phyloP scores from a whole-genome alignment of 768 basidiomycete genomes.

The Suillus decipiens region DNA sequence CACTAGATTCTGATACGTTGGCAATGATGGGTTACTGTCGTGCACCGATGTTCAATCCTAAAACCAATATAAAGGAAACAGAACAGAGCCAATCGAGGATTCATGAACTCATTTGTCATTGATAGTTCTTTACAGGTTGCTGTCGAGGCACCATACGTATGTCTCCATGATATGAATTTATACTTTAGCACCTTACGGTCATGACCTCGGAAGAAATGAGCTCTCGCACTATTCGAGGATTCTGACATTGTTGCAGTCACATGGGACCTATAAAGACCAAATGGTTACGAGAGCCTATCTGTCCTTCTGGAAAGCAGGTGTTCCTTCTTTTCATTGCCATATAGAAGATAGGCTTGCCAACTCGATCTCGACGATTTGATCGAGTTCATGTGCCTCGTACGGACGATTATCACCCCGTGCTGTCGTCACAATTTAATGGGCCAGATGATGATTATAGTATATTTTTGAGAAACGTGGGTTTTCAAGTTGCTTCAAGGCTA shows the following conservation, averaged over 20 bases:
- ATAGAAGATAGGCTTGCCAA: slow-evolving; percentile 1
- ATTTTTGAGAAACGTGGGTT: background rate
- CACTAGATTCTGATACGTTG: background rate
- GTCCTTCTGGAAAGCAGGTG: slow-evolving; percentile 2
- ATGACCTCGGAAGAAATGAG: background rate
- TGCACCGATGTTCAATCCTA: background rate
- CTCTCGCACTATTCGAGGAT: background rate
- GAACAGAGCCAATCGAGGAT: background rate
- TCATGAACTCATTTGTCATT: background rate
- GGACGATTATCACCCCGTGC: background rate
- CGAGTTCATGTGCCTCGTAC: slow-evolving; percentile 3
- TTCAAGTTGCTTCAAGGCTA: background rate
- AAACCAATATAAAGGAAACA: background rate
- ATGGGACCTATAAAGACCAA: background rate
- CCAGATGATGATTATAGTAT: background rate
- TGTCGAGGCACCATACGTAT: background rate
- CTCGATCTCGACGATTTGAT: slow-evolving; percentile 2
- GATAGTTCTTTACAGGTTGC: background rate
- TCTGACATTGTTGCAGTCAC: background rate
- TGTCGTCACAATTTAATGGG: background rate
- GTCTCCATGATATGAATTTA: background rate
- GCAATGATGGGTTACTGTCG: background rate
- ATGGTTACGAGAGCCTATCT: slow-evolving; percentile 1
- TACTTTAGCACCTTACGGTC: background rate
- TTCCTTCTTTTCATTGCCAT: background rate